phyloP scores from a whole-genome alignment of 495 filamentous ascomycete genomes.

The Neurospora intermedia region DNA sequence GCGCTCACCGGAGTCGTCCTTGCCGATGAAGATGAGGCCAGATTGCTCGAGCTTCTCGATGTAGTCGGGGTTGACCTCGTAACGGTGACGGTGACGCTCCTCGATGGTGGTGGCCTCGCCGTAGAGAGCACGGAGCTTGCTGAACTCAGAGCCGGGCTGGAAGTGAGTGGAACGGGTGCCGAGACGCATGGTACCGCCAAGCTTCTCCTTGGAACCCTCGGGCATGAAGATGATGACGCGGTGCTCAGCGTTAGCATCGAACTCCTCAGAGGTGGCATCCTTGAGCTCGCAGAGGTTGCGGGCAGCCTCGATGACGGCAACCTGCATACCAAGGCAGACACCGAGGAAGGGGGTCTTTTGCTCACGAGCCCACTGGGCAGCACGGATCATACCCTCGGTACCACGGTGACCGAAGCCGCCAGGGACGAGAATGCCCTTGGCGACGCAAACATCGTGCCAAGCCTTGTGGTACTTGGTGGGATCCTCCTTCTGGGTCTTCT shows the following conservation, averaged over 20 bases:
- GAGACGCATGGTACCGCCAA: conserved; percentile 91
- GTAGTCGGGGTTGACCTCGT: conserved; percentile 63
- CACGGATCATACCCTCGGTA: conserved; percentile 78
- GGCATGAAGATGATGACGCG: conserved; percentile 84
- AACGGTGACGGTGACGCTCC: conserved; percentile 64
- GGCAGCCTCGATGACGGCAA: conserved; percentile 87
- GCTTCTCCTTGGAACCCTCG: conserved; percentile 51
- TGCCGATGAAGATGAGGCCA: conserved; percentile 60
- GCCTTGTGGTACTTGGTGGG: conserved; percentile 78
- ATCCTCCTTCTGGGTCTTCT: conserved; percentile 38
- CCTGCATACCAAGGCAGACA: conserved; percentile 90
- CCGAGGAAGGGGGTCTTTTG: conserved; percentile 77
- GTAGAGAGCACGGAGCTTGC: conserved; percentile 65
- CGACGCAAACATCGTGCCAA: conserved; percentile 57
- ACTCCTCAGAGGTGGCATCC: conserved; percentile 56
- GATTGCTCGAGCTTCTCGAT: conserved; percentile 45
- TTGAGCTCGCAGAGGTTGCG: conserved; percentile 54
- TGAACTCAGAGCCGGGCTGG: conserved; percentile 71
- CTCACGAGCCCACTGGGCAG: conserved; percentile 71
- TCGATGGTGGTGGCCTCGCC: conserved; percentile 42
- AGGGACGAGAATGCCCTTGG: conserved; percentile 39
- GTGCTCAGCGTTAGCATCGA: conserved; percentile 44
- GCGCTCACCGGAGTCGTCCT: conserved; percentile 70
- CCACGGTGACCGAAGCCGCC: conserved; percentile 83
- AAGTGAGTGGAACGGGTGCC: conserved; percentile 66